phyloP scores from a whole-genome alignment of 805 yeast species.

The Suhomyces canberraensis region DNA sequence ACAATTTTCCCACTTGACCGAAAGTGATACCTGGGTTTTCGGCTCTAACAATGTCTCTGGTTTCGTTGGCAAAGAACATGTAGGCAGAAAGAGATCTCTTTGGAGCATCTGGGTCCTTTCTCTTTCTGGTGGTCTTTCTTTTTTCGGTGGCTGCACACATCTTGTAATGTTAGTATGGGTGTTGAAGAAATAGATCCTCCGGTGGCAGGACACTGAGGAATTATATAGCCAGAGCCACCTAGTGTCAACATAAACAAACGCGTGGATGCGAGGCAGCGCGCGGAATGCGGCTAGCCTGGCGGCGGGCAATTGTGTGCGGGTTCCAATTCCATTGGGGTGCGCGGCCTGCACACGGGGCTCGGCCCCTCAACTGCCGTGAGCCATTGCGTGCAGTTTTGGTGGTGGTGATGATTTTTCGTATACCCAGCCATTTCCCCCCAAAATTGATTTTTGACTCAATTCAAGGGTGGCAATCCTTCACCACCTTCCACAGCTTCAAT shows the following conservation, averaged over 20 bases:
- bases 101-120: slow-evolving; percentile 95
- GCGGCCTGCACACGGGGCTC: slow-evolving; percentile 1
- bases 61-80: slow-evolving; percentile 98
- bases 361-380: not conserved
- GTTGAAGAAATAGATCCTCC: not conserved
- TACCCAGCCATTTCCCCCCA: slow-evolving; percentile 7
- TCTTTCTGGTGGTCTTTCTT: slow-evolving; percentile 44
- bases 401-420: slow-evolving; percentile 5
- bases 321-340: not conserved
- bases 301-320: not conserved
- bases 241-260: slow-evolving; percentile 6
- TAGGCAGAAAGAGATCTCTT: slow-evolving; percentile 97
- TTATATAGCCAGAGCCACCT: slow-evolving; percentile 1
- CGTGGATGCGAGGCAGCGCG: not conserved
- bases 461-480: not conserved
- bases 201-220: not conserved
- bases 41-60: slow-evolving; percentile 92
- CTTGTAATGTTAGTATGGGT: slow-evolving; percentile 8
- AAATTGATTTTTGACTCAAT: slow-evolving; percentile 1
- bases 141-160: slow-evolving; percentile 29
- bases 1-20: slow-evolving; percentile 91
- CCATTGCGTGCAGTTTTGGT: not conserved
- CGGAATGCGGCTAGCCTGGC: not conserved
- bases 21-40: slow-evolving; percentile 96
- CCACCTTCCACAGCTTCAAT: not conserved